A percentile compares a stretch with the other conserved stretches of the same genome.
phyloP scores from a whole-genome alignment of 345 rosid species.

The Lenwebbia sp. region DNA sequence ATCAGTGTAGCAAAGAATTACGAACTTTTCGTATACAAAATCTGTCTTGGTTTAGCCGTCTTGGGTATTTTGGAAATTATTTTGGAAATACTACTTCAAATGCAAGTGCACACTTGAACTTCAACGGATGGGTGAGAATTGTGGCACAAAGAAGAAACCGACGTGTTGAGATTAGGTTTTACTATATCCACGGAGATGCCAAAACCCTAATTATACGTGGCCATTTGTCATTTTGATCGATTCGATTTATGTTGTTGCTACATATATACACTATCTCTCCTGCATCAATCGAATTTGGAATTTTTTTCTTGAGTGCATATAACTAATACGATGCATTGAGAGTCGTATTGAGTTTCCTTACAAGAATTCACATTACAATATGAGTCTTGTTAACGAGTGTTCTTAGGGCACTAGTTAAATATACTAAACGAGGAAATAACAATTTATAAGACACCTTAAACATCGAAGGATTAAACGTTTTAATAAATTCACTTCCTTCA shows the following conservation, averaged over 20 bases:
- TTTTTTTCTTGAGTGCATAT: neutral
- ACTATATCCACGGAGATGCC: neutral
- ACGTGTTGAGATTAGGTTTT: neutral
- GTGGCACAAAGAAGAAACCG: neutral
- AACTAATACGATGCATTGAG: neutral
- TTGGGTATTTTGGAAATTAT: neutral
- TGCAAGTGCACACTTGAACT: neutral
- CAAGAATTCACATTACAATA: neutral
- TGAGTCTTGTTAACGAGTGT: neutral
- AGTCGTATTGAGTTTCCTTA: neutral
- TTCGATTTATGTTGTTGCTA: neutral
- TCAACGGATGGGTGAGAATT: neutral
- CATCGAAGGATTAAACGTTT: neutral
- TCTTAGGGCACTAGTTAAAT: neutral
- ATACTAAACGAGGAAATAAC: neutral
- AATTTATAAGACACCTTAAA: neutral
- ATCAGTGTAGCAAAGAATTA: neutral
- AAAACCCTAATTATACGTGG: neutral
- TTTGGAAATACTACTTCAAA: neutral
- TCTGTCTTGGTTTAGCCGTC: neutral
- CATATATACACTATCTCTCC: neutral
- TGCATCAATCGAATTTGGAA: neutral
- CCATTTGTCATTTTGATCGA: neutral
- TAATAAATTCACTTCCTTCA: neutral
- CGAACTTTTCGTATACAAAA: neutral